Percentiles rank a stretch among this genome's conserved stretches.
phyloP scores from a whole-genome alignment of 345 rosid genomes.

The Heritiera fomes region DNA sequence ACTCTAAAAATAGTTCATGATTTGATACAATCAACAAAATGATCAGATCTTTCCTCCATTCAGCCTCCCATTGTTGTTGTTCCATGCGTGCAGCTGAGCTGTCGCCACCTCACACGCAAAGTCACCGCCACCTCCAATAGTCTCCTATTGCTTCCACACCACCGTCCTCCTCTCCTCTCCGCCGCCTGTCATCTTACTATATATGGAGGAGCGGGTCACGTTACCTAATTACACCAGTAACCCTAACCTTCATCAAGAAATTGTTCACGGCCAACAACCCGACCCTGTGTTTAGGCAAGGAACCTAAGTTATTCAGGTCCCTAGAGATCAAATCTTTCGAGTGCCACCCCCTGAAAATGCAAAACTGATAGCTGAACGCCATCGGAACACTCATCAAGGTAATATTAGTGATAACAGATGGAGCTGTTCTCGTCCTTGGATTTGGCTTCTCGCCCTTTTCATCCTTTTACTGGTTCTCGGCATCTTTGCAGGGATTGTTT shows the following conservation, averaged over 20 bases:
- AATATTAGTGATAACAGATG: conserved; percentile 3
- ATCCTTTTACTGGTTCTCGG: conserved; percentile 17
- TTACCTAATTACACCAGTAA: background rate
- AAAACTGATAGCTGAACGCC: conserved; percentile 23
- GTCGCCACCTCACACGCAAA: background rate
- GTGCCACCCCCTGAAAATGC: conserved; percentile 61
- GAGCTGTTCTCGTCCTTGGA: conserved; percentile 13
- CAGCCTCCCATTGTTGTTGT: background rate
- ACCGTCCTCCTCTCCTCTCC: background rate
- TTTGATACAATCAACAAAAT: conserved; percentile 1
- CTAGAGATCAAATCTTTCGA: conserved; percentile 62
- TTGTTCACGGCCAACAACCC: background rate
- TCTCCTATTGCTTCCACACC: background rate
- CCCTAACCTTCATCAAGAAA: background rate
- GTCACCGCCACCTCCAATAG: background rate
- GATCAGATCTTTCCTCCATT: background rate
- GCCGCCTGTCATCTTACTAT: conserved; percentile 41
- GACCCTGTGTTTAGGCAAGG: conserved; percentile 30
- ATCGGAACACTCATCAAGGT: conserved; percentile 2
- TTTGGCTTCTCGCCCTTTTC: conserved; percentile 8
- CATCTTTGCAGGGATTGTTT: conserved; percentile 9
- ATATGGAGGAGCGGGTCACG: conserved; percentile 46
- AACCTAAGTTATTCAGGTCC: conserved; percentile 52
- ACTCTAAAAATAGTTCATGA: background rate
- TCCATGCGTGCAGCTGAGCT: background rate